phyloP scores from a whole-genome alignment of 441 rosid genomes.

The Arabidopsis hybrid region DNA sequence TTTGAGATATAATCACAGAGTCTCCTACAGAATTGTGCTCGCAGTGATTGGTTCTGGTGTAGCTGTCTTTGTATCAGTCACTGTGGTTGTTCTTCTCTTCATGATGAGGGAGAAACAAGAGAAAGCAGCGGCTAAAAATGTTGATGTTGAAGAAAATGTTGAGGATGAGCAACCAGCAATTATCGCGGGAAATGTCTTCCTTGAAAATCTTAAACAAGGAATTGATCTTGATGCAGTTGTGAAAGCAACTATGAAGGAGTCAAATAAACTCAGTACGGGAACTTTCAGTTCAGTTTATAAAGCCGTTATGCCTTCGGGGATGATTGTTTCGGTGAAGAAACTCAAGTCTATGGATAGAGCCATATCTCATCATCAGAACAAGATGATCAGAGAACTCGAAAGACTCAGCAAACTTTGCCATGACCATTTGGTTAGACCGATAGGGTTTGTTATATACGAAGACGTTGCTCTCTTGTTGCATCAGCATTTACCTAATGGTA shows the following conservation, averaged over 20 bases:
- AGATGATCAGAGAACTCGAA: slow-evolving; percentile 95
- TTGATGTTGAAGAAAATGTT: slow-evolving; percentile 54
- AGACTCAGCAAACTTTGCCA: slow-evolving; percentile 91
- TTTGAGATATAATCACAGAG: slow-evolving; percentile 70
- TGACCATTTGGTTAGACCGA: slow-evolving; percentile 77
- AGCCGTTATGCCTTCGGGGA: slow-evolving; percentile 93
- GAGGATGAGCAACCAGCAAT: slow-evolving; percentile 63
- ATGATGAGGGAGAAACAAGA: slow-evolving; percentile 98
- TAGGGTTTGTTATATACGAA: slow-evolving; percentile 90
- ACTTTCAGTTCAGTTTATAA: slow-evolving; percentile 90
- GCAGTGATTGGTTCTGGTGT: slow-evolving; percentile 92
- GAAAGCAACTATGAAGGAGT: slow-evolving; percentile 81
- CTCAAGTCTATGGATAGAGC: slow-evolving; percentile 89
- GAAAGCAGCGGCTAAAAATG: slow-evolving; percentile 61
- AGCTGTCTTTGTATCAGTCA: slow-evolving; percentile 83
- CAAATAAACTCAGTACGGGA: slow-evolving; percentile 77
- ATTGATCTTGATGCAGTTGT: slow-evolving; percentile 88
- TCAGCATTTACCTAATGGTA: slow-evolving; percentile 81
- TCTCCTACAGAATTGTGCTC: slow-evolving; percentile 81
- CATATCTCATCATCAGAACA: slow-evolving; percentile 82
- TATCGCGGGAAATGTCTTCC: slow-evolving; percentile 79
- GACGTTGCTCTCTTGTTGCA: slow-evolving; percentile 94
- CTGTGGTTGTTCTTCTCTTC: slow-evolving; percentile 80
- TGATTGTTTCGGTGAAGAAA: slow-evolving; percentile 75
- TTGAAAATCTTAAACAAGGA: slow-evolving; percentile 89